Base-by-base conservation (phyloP, 192 early-diverging fungal genomes). In the Chytriomyces sp. region DNA sequence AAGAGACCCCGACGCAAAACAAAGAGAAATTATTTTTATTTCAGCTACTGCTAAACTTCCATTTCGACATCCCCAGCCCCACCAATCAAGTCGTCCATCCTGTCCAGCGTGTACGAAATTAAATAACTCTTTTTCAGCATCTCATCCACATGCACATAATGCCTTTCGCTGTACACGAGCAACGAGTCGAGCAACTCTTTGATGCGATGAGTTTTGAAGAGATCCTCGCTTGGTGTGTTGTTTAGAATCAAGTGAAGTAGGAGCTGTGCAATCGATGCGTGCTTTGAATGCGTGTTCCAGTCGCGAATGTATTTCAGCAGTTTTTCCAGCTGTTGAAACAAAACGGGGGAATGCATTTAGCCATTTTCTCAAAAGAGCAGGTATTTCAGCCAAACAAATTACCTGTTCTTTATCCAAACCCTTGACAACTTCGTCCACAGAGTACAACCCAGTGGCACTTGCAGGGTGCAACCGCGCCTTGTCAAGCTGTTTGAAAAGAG, bases 261-360 rank as follows among this genome's bases (percentile, higher is more conserved):
- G 7, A 92, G 87, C 79, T 98, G 96, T 9, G 97, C 94, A 35
- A 91, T 83, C 49, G 84, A 80, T 18, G 93, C 86, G 79, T 93
- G 88, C 82, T 91, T 93, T 13, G 91, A 88, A 73, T 96, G 93
- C 5, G 97, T 97, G 87, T 98, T 99, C 97, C 96, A 98, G 82
- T 94, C 92, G 65, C 94, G 89, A 60, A 97, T 90, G 81, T 94
- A 97, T 6, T 82, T 80, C 61, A 98, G 82, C 20, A 99, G 78
- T 63, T 93, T 90, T 59, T 91, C 91, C 24, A 98, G 81, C 76
- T 97, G 89, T 62, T 82, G 18, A 64, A 81, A 82, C 45, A 16
- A 7, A 82, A 46, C 23, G 49, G 80, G 23, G 9, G 44, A 20
- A 73, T 73, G 80, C 80, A 73, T 7, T 46, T 8, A 66, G 59